Evolutionary conservation across 768 basidiomycete genomes (phyloP).

Genomic region (Xerocomus potaroensis): DNA sequence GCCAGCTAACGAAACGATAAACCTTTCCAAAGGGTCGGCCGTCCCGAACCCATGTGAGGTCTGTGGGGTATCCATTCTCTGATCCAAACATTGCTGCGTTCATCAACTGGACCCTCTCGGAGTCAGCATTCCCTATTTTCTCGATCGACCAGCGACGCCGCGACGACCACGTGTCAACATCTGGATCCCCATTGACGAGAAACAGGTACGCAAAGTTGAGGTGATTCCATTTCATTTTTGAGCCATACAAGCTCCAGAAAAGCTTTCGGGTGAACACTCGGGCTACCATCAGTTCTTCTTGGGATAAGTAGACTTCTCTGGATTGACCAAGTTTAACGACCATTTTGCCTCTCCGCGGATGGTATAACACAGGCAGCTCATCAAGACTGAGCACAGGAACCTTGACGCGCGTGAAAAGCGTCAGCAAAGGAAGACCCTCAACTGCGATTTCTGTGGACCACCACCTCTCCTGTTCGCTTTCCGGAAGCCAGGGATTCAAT

Average conservation of each 20-base stretch:
- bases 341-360: conserved; percentile 34
- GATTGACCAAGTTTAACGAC: conserved; percentile 27
- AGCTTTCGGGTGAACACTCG: conserved; percentile 52
- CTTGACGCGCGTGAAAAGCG: conserved; percentile 44
- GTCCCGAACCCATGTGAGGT: conserved; percentile 51
- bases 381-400: conserved; percentile 34
- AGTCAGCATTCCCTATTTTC: conserved; percentile 4
- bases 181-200: conserved; percentile 31
- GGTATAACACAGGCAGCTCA: conserved; percentile 47
- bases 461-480: conserved; percentile 41
- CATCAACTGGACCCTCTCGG: conserved; percentile 18
- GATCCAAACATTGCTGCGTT: conserved; percentile 45
- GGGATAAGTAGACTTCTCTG: conserved; percentile 15
- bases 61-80: conserved; percentile 42
- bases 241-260: conserved; percentile 55
- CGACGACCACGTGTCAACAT: conserved; percentile 40
- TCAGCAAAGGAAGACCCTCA: conserved; percentile 44
- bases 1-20: conserved; percentile 58
- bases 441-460: conserved; percentile 47
- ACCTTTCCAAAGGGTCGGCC: conserved; percentile 41
- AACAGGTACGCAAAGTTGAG: conserved; percentile 64
- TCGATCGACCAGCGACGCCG: conserved; percentile 46
- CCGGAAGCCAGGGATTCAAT: conserved; percentile 59
- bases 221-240: conserved; percentile 59
- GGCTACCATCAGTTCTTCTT: conserved; percentile 34